Evolutionary conservation across 257 asterid genomes (phyloP).

Genomic region (Solanum appendiculatum): DNA sequence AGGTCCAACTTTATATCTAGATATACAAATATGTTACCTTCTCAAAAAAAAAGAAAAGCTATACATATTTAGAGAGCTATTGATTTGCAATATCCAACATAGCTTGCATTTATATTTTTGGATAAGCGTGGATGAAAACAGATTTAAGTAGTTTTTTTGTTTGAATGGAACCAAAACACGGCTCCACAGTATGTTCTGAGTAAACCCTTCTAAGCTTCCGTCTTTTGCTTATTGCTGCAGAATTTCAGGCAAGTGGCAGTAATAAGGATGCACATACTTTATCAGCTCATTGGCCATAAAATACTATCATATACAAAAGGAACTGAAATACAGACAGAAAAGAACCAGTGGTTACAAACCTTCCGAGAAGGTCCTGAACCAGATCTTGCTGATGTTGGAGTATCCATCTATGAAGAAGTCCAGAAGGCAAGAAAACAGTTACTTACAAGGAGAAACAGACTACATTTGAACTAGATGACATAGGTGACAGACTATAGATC

Average conservation of each 20-base stretch:
- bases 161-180: not conserved
- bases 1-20: not conserved
- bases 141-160: not conserved
- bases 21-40: not conserved
- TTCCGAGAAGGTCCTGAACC: slow-evolving; percentile 84
- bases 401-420: slow-evolving; percentile 38
- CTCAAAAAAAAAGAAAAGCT: not conserved
- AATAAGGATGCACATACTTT: not conserved
- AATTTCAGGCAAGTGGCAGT: not conserved
- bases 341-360: slow-evolving; percentile 32
- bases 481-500: not conserved
- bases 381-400: slow-evolving; percentile 61
- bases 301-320: not conserved
- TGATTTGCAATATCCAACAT: not conserved
- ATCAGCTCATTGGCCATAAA: not conserved
- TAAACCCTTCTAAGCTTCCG: not conserved
- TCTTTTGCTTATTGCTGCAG: not conserved
- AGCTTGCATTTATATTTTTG: not conserved
- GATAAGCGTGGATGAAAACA: not conserved
- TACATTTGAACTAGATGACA: not conserved
- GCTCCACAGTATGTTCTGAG: not conserved
- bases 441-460: not conserved
- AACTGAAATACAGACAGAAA: not conserved
- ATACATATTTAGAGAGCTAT: not conserved
- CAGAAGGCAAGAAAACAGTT: slow-evolving; percentile 13